Evolutionary conservation across 1,284 basidiomycete genomes (phyloP), one percentile per base, ranked within the genome.

Genomic region (Ceratobasidium sp.): DNA sequence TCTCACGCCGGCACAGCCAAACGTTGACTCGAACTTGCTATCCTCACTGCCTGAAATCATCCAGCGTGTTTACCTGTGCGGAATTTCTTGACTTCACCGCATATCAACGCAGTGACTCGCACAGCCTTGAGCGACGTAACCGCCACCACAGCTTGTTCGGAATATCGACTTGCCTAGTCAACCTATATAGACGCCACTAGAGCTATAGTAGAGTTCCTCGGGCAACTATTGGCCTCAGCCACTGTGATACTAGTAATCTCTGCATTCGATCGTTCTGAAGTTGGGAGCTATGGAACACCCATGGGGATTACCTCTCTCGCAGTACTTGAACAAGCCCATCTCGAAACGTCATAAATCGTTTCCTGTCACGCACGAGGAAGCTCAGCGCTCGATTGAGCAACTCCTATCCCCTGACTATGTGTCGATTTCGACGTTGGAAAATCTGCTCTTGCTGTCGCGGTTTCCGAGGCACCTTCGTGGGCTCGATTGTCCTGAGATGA

Each of bases 381-480:
- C 59, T 60, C 27, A 60, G 33, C 59, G 59, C 59, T 60, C 30
- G 27, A 38, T 60, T 33, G 59, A 27, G 16, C 59, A 60, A 20
- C 35, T 33, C 7, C 14, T 27, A 38, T 60, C 59, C 30, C 33
- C 33, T 60, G 59, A 38, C 14, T 16, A 20, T 16, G 30, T 60
- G 2, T 7, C 59, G 3, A 38, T 60, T 3, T 60, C 59, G 3
- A 60, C 59, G 16, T 60, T 60, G 30, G 59, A 60, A 35, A 60
- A 60, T 30, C 14, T 60, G 8, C 12, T 60, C 27, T 33, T 60
- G 33, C 59, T 60, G 18, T 27, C 59, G 16, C 59, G 59, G 16
- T 60, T 60, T 20, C 59, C 59, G 35, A 60, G 59, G 35, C 33
- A 35, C 38, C 59, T 60, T 33, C 59, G 33, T 38, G 30, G 59